These are phyloP conservation scores for Solanum hybrid DNA, from an alignment of 305 asterid species.

Conservation along the genomic window DNA sequence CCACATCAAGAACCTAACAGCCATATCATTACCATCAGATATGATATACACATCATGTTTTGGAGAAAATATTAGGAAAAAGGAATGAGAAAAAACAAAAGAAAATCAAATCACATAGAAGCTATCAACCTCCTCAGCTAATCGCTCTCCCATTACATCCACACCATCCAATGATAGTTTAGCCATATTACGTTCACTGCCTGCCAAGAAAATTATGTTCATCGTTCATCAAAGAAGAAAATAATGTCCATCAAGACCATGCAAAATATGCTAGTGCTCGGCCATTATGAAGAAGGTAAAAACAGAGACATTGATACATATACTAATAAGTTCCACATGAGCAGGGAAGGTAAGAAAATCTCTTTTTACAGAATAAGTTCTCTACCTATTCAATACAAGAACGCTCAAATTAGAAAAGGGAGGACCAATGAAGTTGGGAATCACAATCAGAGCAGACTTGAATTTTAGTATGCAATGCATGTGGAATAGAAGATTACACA, in stretches of 20 bases:
- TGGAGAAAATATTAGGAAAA: neutral
- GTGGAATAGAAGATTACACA: neutral
- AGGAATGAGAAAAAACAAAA: conserved; percentile 5
- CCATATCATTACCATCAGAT: conserved; percentile 13
- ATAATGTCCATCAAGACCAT: neutral
- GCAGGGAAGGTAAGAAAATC: neutral
- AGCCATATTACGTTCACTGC: conserved; percentile 71
- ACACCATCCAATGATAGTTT: conserved; percentile 65
- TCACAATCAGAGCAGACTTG: neutral
- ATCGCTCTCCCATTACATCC: conserved; percentile 79
- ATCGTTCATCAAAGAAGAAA: neutral
- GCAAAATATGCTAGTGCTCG: neutral
- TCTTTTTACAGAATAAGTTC: neutral
- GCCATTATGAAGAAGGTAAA: neutral
- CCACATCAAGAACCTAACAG: conserved; percentile 69
- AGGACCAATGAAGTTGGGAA: neutral
- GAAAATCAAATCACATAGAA: conserved; percentile 6
- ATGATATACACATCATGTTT: neutral
- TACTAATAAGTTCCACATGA: neutral
- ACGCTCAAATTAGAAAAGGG: neutral
- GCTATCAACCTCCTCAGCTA: conserved; percentile 72
- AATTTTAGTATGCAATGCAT: neutral
- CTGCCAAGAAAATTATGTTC: conserved; percentile 29
- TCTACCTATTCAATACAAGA: neutral
- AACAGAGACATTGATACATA: neutral